phyloP scores from a whole-genome alignment of 805 yeast species.

The Yamadazyma endophytica region DNA sequence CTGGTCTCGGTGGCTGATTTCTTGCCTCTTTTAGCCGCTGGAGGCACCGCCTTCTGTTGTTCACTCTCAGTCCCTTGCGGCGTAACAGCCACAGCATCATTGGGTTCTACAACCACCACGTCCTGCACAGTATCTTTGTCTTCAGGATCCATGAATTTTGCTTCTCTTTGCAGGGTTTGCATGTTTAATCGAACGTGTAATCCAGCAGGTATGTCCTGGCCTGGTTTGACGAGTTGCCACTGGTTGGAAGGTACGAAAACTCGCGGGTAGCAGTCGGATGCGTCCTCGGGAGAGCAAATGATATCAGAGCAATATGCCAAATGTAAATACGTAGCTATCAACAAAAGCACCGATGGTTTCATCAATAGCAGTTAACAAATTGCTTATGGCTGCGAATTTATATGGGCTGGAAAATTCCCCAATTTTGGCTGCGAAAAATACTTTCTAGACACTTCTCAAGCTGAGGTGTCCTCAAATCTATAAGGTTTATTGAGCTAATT shows the following conservation, averaged over 20 bases:
- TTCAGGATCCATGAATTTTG: conserved; percentile 47
- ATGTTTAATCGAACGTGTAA: conserved; percentile 70
- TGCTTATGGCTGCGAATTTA: no score
- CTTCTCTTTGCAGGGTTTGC: conserved; percentile 68
- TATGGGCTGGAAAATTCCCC: no score
- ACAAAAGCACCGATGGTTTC: no score
- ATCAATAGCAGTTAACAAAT: no score
- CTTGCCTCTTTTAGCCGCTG: no score
- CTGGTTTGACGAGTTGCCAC: conserved; percentile 68
- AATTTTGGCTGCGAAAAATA: no score
- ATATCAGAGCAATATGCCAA: conserved; percentile 3
- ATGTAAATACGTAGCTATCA: no score
- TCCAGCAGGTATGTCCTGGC: conserved; percentile 80
- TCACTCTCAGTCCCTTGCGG: neutral
- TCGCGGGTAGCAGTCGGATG: conserved; percentile 55
- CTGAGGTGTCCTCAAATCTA: no score
- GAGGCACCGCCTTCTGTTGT: neutral
- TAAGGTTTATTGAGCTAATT: no score
- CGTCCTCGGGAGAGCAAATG: conserved; percentile 9
- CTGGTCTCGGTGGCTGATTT: no score
- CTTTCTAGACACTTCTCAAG: no score
- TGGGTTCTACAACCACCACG: neutral
- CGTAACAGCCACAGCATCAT: neutral
- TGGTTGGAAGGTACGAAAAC: conserved; percentile 58
- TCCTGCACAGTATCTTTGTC: conserved; percentile 11